Conservation (phyloP, 805 yeast species). For the Saccharomycopsis amapae region DNA sequence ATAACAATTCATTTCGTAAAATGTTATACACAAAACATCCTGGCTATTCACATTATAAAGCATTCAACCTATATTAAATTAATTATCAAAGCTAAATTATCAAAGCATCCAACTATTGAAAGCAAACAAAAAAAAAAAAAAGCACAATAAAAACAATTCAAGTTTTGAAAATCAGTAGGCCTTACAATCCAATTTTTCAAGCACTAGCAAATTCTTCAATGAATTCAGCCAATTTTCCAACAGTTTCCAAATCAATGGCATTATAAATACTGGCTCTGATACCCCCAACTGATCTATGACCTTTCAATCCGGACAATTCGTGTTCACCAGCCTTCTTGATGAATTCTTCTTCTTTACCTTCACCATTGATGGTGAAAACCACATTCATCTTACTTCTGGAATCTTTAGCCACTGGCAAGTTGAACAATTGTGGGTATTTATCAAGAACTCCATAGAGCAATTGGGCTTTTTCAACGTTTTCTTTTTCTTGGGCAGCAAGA, state of each 20-base stretch:
- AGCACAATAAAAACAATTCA: too few relatives aligned
- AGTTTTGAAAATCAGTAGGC: too few relatives aligned
- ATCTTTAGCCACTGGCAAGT: constrained; percentile 53
- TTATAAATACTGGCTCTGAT: constrained; percentile 90
- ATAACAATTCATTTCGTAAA: too few relatives aligned
- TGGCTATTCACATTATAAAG: too few relatives aligned
- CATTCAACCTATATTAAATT: too few relatives aligned
- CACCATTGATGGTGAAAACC: constrained; percentile 67
- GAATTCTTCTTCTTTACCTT: constrained; percentile 60
- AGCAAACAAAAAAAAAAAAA: too few relatives aligned
- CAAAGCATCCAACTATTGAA: too few relatives aligned
- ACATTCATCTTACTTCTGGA: constrained; percentile 88
- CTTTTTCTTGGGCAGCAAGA: constrained; percentile 47
- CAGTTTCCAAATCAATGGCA: constrained; percentile 65
- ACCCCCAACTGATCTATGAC: constrained; percentile 97
- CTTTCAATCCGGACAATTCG: constrained; percentile 75
- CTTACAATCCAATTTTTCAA: too few relatives aligned
- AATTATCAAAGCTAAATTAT: too few relatives aligned
- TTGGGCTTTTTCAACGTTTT: constrained; percentile 55
- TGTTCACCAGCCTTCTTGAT: constrained; percentile 54
- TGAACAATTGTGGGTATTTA: constrained; percentile 55
- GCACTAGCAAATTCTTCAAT: constrained; percentile 56
- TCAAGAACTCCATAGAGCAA: constrained; percentile 61
- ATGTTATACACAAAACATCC: too few relatives aligned
- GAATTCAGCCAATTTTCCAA: constrained; percentile 48